Conservation (phyloP, 371 early-diverging fungal genomes). For the Circinella minor region DNA sequence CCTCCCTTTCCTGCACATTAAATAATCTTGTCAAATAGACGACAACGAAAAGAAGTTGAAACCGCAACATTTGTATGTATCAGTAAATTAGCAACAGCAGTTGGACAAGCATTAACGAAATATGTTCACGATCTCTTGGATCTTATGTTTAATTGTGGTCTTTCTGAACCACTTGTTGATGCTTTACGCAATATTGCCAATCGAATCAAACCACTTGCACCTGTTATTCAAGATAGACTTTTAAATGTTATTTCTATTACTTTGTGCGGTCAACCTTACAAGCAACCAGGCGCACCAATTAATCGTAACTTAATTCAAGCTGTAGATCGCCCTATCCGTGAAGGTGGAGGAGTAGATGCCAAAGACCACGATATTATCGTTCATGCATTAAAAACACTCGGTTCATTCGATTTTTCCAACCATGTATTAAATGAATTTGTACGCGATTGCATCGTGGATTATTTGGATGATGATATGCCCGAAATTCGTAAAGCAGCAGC, state of each 20-base stretch:
- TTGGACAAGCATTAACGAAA: conserved; percentile 88
- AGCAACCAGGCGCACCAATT: conserved; percentile 78
- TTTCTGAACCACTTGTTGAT: conserved; percentile 82
- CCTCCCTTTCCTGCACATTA: too few relatives aligned
- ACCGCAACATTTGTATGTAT: conserved; percentile 85
- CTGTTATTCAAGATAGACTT: conserved; percentile 91
- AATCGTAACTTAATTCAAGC: conserved; percentile 43
- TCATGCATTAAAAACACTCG: conserved; percentile 87
- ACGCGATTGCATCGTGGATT: conserved; percentile 83
- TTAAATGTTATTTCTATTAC: conserved; percentile 89
- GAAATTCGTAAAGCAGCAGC: conserved; percentile 90
- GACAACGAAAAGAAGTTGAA: conserved; percentile 67
- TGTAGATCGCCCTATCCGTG: conserved; percentile 52
- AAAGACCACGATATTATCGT: conserved; percentile 82
- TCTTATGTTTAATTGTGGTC: conserved; percentile 88
- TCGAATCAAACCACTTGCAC: conserved; percentile 82
- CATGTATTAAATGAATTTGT: conserved; percentile 92
- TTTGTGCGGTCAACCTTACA: conserved; percentile 85
- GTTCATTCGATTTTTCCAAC: conserved; percentile 84
- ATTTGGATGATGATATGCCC: conserved; percentile 84
- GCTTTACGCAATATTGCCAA: conserved; percentile 83
- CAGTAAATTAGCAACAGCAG: conserved; percentile 86
- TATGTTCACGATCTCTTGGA: conserved; percentile 90
- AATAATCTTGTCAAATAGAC: conserved; percentile 26
- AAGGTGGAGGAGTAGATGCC: conserved; percentile 52